Evolutionary conservation across 495 filamentous ascomycete genomes (phyloP).

Genomic region (Tuber melanosporum): DNA sequence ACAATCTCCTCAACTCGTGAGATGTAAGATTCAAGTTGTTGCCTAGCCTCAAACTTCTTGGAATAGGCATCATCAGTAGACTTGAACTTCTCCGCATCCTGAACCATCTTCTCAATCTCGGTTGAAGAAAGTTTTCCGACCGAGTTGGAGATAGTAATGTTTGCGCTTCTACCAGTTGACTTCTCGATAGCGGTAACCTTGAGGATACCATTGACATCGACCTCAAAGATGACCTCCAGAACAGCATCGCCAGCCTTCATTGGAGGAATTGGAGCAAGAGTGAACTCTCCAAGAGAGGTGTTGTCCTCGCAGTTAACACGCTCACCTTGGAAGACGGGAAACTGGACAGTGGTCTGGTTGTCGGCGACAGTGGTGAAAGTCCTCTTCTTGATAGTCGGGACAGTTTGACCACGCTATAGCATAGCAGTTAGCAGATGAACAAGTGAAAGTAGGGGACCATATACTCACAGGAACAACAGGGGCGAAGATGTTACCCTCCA

Average conservation of each 20-base stretch:
- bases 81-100: slow-evolving; percentile 99
- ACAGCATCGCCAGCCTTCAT: slow-evolving; percentile 98
- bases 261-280: slow-evolving; percentile 87
- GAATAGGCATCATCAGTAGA: slow-evolving; percentile 92
- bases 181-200: slow-evolving; percentile 99
- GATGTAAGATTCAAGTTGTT: slow-evolving; percentile 99
- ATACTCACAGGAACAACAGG: slow-evolving; percentile 61
- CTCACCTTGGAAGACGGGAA: slow-evolving; percentile 97
- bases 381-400: slow-evolving; percentile 87
- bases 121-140: slow-evolving; percentile 92
- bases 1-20: slow-evolving; percentile 97
- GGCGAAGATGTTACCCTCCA: slow-evolving; percentile 99
- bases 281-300: slow-evolving; percentile 98
- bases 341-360: slow-evolving; percentile 94
- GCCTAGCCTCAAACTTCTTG: slow-evolving; percentile 97
- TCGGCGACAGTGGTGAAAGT: slow-evolving; percentile 98
- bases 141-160: slow-evolving; percentile 99
- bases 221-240: slow-evolving; percentile 97
- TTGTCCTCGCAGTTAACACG: slow-evolving; percentile 99
- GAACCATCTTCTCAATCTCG: slow-evolving; percentile 96
- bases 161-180: slow-evolving; percentile 93
- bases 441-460: background rate
- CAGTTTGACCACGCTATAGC: slow-evolving; percentile 70
- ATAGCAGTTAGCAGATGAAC: background rate
- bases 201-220: slow-evolving; percentile 99